Conservation (phyloP, 1,139 yeast genomes). For the Blastobotrys serpentis region DNA sequence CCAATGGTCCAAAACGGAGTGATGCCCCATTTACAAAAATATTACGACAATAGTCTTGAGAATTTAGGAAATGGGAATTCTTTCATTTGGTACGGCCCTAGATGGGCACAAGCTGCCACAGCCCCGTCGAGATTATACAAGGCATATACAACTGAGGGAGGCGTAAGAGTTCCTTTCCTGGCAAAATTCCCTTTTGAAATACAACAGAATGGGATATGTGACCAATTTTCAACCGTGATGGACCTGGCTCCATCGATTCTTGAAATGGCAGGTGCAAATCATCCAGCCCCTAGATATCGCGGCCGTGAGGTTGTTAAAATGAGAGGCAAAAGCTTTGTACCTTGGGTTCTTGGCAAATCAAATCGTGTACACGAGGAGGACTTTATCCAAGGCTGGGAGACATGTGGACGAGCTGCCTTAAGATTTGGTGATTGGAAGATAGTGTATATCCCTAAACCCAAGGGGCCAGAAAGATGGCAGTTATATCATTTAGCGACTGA, state of each 20-base stretch:
- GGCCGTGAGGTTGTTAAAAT: conserved; percentile 45
- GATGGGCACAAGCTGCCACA: conserved; percentile 67
- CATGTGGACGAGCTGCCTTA: conserved; percentile 56
- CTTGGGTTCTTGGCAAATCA: conserved; percentile 15
- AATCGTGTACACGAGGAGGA: conserved; percentile 43
- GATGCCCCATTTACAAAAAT: conserved; percentile 34
- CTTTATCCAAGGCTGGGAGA: conserved; percentile 57
- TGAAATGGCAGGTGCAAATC: conserved; percentile 48
- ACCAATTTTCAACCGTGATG: conserved; percentile 55
- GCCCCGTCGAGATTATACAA: conserved; percentile 55
- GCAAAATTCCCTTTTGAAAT: conserved; percentile 12
- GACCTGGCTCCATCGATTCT: conserved; percentile 55
- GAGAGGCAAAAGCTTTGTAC: conserved; percentile 46
- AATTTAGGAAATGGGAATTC: conserved; percentile 52
- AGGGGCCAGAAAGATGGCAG: conserved; percentile 53
- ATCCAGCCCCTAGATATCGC: conserved; percentile 44
- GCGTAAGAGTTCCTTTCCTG: conserved; percentile 51
- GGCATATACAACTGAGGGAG: conserved; percentile 55
- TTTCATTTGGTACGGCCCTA: conserved; percentile 54
- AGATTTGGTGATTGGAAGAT: conserved; percentile 54
- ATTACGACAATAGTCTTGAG: conserved; percentile 47
- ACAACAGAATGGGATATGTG: conserved; percentile 14
- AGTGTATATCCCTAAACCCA: conserved; percentile 49
- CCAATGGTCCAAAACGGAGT: conserved; percentile 42
- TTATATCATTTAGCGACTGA: conserved; percentile 46